Conservation (phyloP, 192 early-diverging fungal species). For the Lunasporangiospora selenospora region DNA sequence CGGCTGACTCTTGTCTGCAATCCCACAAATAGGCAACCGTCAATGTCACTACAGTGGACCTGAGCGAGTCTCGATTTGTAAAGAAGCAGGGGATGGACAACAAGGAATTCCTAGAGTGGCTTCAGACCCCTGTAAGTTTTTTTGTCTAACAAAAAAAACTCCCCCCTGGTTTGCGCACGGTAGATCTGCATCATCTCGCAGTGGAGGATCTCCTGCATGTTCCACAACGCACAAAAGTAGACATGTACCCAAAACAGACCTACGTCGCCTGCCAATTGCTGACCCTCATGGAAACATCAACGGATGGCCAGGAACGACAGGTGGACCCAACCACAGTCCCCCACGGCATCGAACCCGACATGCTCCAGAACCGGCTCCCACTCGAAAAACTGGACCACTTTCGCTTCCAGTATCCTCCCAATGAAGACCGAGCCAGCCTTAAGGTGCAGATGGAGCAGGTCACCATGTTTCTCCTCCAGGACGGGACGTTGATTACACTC, state of each 20-base stretch:
- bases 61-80: constrained; percentile 14
- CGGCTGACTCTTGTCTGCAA: too few species aligned
- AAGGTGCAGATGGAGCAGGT: constrained; percentile 47
- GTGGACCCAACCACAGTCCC: constrained; percentile 10
- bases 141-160: too few species aligned
- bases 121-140: constrained; percentile 20
- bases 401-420: constrained; percentile 10
- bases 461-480: constrained; percentile 42
- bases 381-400: constrained; percentile 37
- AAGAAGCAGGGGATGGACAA: constrained; percentile 20
- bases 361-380: constrained; percentile 17
- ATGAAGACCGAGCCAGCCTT: background rate
- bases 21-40: constrained; percentile 17
- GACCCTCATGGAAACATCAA: constrained; percentile 21
- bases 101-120: constrained; percentile 30
- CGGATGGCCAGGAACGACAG: constrained; percentile 15
- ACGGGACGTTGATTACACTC: constrained; percentile 47
- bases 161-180: too few species aligned
- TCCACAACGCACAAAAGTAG: constrained; percentile 43
- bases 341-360: constrained; percentile 20
- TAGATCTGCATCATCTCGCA: constrained; percentile 40
- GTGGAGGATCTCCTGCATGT: constrained; percentile 42
- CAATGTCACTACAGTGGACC: constrained; percentile 27
- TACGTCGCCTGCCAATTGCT: constrained; percentile 37
- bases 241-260: constrained; percentile 36